phyloP scores from a whole-genome alignment of 768 basidiomycete genomes.

The Hygrophoropsis aurantiaca region DNA sequence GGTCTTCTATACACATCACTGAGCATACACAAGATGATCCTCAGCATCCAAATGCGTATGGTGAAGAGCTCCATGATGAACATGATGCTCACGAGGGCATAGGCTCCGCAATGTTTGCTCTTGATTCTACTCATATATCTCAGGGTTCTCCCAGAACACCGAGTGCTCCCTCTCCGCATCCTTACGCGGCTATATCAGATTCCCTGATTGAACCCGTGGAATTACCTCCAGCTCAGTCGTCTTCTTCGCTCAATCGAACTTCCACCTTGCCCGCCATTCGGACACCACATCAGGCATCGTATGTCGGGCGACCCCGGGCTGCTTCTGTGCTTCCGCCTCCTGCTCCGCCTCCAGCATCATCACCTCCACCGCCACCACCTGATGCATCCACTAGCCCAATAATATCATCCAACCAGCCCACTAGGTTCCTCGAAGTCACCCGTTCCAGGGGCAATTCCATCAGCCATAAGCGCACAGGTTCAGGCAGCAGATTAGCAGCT shows the following conservation, averaged over 20 bases:
- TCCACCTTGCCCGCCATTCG: conserved; percentile 34
- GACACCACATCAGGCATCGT: conserved; percentile 19
- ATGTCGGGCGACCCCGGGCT: conserved; percentile 47
- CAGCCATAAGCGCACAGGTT: conserved; percentile 55
- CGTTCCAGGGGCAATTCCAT: conserved; percentile 50
- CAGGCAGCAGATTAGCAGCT: conserved; percentile 55
- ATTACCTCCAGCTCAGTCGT: conserved; percentile 6
- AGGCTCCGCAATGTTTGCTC: conserved; percentile 47
- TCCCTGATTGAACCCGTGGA: conserved; percentile 24
- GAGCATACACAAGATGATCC: conserved; percentile 39
- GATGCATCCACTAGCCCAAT: conserved; percentile 30
- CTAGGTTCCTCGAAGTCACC: conserved; percentile 34
- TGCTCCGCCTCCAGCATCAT: conserved; percentile 60
- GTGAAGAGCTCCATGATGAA: conserved; percentile 26
- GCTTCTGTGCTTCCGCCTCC: conserved; percentile 63
- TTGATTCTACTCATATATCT: conserved; percentile 30
- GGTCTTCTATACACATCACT: conserved; percentile 45
- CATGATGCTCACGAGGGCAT: conserved; percentile 42
- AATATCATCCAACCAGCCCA: conserved; percentile 27
- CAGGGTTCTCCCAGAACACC: conserved; percentile 23
- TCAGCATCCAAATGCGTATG: conserved; percentile 13
- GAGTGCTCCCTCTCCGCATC: conserved; percentile 35
- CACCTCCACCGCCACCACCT: conserved; percentile 60
- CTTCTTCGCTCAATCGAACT: conserved; percentile 31
- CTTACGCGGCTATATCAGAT: conserved; percentile 50